Evolutionary conservation across 257 asterid species (phyloP).

Genomic region (Salvia hispanica): DNA sequence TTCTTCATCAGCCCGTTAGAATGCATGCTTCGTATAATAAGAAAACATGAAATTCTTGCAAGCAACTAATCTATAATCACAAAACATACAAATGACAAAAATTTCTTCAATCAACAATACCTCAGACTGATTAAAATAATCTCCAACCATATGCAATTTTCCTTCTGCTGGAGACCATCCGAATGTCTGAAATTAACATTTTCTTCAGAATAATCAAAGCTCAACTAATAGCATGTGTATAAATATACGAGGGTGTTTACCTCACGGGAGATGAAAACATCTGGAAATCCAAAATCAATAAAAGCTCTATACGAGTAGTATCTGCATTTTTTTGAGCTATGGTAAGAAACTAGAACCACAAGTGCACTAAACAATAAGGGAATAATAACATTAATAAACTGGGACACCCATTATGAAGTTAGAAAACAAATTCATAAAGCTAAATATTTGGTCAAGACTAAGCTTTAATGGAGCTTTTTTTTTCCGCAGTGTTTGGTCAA

Average conservation of each 20-base stretch:
- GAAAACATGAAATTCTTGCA: not conserved
- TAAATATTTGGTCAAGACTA: not conserved
- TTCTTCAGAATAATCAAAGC: conserved; percentile 22
- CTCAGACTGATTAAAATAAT: conserved; percentile 80
- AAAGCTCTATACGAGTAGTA: conserved; percentile 86
- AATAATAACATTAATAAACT: conserved; percentile 4
- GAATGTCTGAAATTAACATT: conserved; percentile 59
- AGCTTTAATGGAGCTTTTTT: not conserved
- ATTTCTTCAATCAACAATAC: conserved; percentile 42
- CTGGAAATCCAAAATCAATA: conserved; percentile 91
- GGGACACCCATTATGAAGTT: not conserved
- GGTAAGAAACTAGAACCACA: conserved; percentile 26
- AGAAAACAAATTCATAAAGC: conserved; percentile 9
- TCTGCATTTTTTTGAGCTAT: conserved; percentile 52
- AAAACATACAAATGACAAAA: conserved; percentile 22
- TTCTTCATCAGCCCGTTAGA: no score
- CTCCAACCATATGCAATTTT: conserved; percentile 78
- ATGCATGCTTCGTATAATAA: no score
- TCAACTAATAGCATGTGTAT: conserved; percentile 8
- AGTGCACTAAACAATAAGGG: conserved; percentile 18
- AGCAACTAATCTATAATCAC: conserved; percentile 5
- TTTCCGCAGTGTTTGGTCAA: conserved; percentile 3
- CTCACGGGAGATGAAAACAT: conserved; percentile 95
- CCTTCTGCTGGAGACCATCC: conserved; percentile 97
- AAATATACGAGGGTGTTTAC: conserved; percentile 39